These are phyloP conservation scores for Colletotrichum sp. DNA, from an alignment of 2,329 filamentous ascomycete genomes.

Conservation along the genomic window DNA sequence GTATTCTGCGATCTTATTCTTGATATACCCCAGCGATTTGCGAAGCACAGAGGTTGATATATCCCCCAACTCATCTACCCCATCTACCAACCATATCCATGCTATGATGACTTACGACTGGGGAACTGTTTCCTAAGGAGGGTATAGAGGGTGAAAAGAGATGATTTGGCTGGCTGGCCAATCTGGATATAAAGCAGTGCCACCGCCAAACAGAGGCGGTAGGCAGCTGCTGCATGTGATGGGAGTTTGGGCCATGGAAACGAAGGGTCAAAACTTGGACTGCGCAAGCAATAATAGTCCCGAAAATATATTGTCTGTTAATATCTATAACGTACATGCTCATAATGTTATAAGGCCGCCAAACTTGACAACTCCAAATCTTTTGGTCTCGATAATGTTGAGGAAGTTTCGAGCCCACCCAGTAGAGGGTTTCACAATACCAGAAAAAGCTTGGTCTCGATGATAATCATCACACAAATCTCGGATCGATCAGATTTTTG, in stretches of 20 bases:
- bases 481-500: neutral
- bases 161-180: neutral
- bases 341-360: neutral
- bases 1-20: neutral
- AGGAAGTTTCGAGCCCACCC: too few species aligned
- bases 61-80: neutral
- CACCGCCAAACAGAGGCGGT: neutral
- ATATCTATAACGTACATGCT: neutral
- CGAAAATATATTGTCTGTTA: neutral
- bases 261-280: slow-evolving; percentile 1
- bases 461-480: neutral
- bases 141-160: neutral
- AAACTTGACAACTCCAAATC: neutral
- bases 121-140: neutral
- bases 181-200: neutral
- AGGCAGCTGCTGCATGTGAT: neutral
- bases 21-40: slow-evolving; percentile 21
- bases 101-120: neutral
- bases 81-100: neutral
- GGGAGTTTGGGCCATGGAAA: neutral
- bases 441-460: neutral
- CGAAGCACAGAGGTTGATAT: neutral
- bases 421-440: too few species aligned
- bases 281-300: slow-evolving; percentile 14
- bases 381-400: neutral